Evolutionary conservation across 2,329 filamentous ascomycete genomes (phyloP).

Genomic region (Ophiostoma ips): DNA sequence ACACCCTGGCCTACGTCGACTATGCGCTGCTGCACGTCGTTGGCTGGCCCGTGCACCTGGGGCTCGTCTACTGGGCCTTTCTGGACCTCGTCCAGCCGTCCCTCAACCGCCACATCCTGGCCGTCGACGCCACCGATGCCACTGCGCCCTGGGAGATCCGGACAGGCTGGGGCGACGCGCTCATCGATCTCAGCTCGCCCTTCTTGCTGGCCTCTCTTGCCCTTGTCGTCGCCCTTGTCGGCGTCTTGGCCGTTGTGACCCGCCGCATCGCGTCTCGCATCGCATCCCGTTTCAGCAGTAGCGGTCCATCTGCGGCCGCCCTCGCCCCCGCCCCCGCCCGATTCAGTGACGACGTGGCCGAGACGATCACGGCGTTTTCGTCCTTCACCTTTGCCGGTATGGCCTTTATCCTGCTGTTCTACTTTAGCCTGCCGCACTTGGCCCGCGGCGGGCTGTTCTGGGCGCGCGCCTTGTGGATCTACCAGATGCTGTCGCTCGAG

Average conservation of each 20-base stretch:
- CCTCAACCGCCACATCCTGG: slow-evolving; percentile 2
- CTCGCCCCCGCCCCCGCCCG: not conserved
- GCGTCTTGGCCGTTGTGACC: too few species aligned
- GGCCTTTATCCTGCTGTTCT: not conserved
- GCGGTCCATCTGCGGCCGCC: not conserved
- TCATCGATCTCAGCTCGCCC: not conserved
- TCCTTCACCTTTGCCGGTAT: not conserved
- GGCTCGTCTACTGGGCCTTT: slow-evolving; percentile 7
- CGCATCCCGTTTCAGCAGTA: not conserved
- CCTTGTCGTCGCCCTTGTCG: not conserved
- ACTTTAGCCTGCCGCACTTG: not conserved
- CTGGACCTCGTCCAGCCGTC: slow-evolving; percentile 8
- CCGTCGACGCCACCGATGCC: slow-evolving; percentile 1
- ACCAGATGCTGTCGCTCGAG: not conserved
- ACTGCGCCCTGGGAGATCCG: not conserved
- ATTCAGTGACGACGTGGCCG: too few species aligned
- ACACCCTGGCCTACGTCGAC: not conserved
- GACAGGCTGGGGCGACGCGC: not conserved
- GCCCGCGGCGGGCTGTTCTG: not conserved
- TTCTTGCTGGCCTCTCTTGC: not conserved
- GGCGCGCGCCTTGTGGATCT: not conserved
- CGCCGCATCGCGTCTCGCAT: not conserved
- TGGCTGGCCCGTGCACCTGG: not conserved
- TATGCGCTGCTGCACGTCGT: not conserved
- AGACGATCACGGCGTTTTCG: not conserved